These are phyloP conservation scores for Aechmea fasciata DNA, from an alignment of 176 grass and related monocot genomes.

Conservation along the genomic window DNA sequence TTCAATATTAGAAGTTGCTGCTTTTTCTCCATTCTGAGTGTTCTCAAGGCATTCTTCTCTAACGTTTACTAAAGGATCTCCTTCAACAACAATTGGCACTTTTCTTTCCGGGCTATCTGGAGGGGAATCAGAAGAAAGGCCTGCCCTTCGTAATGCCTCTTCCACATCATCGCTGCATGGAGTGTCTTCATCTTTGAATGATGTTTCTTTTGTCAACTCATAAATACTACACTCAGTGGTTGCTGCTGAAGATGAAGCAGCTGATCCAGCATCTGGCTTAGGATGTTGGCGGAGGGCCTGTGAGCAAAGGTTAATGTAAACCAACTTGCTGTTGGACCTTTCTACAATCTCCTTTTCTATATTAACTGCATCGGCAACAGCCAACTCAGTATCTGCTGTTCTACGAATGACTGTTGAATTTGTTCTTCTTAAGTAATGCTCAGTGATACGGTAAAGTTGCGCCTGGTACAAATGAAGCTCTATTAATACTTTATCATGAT, in stretches of 20 bases:
- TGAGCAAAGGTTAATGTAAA: constrained; percentile 87
- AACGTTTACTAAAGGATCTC: constrained; percentile 14
- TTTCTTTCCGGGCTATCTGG: constrained; percentile 58
- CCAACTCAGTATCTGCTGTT: constrained; percentile 90
- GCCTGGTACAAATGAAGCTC: constrained; percentile 47
- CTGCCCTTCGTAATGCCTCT: constrained; percentile 61
- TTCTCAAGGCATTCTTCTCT: not conserved
- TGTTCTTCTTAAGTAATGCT: constrained; percentile 81
- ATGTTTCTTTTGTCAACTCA: constrained; percentile 13
- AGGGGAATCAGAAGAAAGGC: constrained; percentile 79
- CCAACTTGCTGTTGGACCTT: constrained; percentile 72
- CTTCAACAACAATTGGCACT: constrained; percentile 16
- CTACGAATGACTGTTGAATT: constrained; percentile 51
- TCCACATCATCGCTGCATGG: constrained; percentile 35
- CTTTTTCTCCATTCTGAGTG: not conserved
- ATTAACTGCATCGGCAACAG: constrained; percentile 89
- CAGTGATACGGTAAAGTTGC: constrained; percentile 63
- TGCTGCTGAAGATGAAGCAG: constrained; percentile 16
- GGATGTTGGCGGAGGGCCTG: constrained; percentile 49
- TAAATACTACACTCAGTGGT: constrained; percentile 25
- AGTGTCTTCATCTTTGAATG: constrained; percentile 11
- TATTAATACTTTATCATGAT: constrained; percentile 12
- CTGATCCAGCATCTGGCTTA: constrained; percentile 33
- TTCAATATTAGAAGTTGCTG: no score
- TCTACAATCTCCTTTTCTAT: constrained; percentile 72